Conservation (phyloP, 2,329 filamentous ascomycete genomes). For the Chaetomium globosum region DNA sequence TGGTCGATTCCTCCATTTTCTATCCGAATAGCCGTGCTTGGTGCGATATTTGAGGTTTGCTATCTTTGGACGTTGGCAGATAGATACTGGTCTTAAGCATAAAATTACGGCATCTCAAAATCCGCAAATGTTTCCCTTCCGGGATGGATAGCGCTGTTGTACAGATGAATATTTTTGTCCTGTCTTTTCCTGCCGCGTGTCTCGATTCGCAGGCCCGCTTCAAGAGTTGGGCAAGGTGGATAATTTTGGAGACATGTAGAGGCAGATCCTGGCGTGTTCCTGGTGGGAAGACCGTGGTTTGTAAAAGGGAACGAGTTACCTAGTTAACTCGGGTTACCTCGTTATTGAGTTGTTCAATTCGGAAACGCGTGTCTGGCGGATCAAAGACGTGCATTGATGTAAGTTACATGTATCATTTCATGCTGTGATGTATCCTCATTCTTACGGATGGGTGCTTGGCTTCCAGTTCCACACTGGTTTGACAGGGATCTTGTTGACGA, state of each 20-base stretch:
- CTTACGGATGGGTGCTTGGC: background rate
- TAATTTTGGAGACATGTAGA: background rate
- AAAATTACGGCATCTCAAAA: background rate
- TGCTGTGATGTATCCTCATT: background rate
- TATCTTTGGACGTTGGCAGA: background rate
- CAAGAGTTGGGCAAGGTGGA: background rate
- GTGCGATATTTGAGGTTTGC: background rate
- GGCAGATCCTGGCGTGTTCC: background rate
- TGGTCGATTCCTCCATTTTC: constrained; percentile 20
- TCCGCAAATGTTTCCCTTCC: background rate
- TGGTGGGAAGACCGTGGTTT: background rate
- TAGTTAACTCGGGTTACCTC: no score
- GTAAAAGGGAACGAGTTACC: background rate
- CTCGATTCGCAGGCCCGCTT: constrained; percentile 9
- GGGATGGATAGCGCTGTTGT: background rate
- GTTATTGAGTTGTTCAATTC: background rate
- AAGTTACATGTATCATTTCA: background rate
- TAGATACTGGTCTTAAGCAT: background rate
- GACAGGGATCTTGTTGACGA: background rate
- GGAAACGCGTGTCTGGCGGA: background rate
- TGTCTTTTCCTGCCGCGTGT: constrained; percentile 24
- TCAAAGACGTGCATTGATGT: background rate
- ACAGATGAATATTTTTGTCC: background rate
- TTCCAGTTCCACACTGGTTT: background rate
- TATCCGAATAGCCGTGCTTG: background rate